Evolutionary conservation across 2,329 filamentous ascomycete genomes (phyloP).

Genomic region (Alternaria incomplexa): DNA sequence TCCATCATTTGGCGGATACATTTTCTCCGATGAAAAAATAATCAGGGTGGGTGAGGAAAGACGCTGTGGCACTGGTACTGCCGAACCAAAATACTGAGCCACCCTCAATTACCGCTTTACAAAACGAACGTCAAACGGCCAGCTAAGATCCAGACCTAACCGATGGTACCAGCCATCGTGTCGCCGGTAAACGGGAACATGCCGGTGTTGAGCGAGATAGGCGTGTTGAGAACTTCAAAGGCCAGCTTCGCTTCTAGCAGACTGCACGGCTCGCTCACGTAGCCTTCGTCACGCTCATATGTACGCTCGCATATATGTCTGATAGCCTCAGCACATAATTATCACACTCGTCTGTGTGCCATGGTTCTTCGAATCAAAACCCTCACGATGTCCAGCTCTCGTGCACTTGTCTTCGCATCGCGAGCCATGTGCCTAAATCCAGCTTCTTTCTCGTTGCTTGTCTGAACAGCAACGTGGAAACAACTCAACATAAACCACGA

Average conservation of each 20-base stretch:
- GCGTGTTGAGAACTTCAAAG: neutral
- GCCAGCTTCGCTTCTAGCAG: neutral
- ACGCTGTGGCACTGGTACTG: neutral
- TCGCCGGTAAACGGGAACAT: neutral
- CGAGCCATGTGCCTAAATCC: neutral
- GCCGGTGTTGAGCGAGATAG: neutral
- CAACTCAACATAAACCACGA: neutral
- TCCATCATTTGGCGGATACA: neutral
- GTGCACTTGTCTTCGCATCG: neutral
- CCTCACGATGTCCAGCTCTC: neutral
- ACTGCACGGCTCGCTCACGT: neutral
- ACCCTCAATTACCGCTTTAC: neutral
- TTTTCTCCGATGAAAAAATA: slow-evolving; percentile 1
- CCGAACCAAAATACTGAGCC: neutral
- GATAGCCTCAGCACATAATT: neutral
- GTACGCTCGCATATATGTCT: neutral
- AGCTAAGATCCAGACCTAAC: neutral
- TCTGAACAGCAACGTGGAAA: neutral
- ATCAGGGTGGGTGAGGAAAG: neutral
- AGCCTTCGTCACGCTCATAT: neutral
- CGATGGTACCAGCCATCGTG: neutral
- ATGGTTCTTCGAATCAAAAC: neutral
- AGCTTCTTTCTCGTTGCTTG: neutral
- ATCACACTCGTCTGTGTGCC: neutral
- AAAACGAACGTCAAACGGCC: neutral